Conservation (phyloP, 768 basidiomycete genomes). For the Tricholomella constricta region DNA sequence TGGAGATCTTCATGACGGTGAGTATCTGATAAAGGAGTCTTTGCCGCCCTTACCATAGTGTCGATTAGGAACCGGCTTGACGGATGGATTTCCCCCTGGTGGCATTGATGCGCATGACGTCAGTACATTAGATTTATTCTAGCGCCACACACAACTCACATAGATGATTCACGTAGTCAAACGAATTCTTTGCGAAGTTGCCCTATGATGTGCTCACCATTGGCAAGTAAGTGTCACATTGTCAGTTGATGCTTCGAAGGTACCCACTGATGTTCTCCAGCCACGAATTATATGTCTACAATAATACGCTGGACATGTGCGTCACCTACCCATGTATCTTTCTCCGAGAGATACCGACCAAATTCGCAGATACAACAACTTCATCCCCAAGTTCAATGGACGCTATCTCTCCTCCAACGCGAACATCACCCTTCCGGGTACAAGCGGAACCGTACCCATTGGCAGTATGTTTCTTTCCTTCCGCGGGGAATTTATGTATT, state of each 20-base stretch:
- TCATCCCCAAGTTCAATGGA: constrained; percentile 62
- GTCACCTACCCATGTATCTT: constrained; percentile 8
- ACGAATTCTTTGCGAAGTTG: constrained; percentile 70
- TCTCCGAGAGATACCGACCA: background rate
- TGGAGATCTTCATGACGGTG: constrained; percentile 77
- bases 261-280: constrained; percentile 31
- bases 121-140: constrained; percentile 11
- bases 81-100: constrained; percentile 72
- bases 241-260: no score
- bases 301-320: constrained; percentile 67
- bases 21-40: constrained; percentile 35
- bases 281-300: constrained; percentile 82
- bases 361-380: constrained; percentile 55
- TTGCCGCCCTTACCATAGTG: no score
- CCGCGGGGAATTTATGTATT: background rate
- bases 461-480: constrained; percentile 30
- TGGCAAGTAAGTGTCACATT: constrained; percentile 62
- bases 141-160: background rate
- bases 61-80: constrained; percentile 73
- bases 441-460: constrained; percentile 37
- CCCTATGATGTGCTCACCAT: constrained; percentile 85
- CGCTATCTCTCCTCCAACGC: constrained; percentile 82
- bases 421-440: constrained; percentile 71
- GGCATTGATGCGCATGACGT: constrained; percentile 77
- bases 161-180: constrained; percentile 46